Percentiles rank a stretch among this genome's conserved stretches.
These are phyloP conservation scores for Microglena sp. DNA, from an alignment of 139 green algal species.

Conservation along the genomic window DNA sequence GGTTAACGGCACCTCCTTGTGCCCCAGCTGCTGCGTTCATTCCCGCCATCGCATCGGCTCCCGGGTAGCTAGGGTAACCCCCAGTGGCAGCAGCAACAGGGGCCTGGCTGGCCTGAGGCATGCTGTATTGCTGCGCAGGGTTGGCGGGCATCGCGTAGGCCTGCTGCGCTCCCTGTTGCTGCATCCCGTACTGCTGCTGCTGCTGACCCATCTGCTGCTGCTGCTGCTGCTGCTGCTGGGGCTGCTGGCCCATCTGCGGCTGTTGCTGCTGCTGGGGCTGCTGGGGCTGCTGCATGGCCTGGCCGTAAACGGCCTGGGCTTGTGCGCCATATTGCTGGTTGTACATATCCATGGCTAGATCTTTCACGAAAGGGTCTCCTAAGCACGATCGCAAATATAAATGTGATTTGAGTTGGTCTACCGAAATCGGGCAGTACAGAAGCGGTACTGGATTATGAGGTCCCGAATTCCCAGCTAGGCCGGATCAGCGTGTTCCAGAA, in stretches of 20 bases:
- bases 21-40: too few species aligned
- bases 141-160: background rate
- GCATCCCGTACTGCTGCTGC: constrained; percentile 12
- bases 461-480: too few species aligned
- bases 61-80: background rate
- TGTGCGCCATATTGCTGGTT: background rate
- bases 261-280: constrained; percentile 3
- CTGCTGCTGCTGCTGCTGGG: background rate
- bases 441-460: too few species aligned
- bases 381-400: too few species aligned
- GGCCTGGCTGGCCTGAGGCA: background rate
- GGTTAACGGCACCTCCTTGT: too few species aligned
- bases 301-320: too few species aligned
- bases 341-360: too few species aligned
- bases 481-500: too few species aligned
- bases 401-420: too few species aligned
- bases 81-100: background rate
- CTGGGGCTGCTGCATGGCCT: background rate
- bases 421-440: too few species aligned
- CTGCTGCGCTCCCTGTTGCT: constrained; percentile 3
- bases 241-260: constrained; percentile 5
- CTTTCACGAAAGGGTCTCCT: too few species aligned
- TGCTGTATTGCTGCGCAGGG: background rate
- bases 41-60: background rate
- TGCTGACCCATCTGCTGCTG: background rate